Percentiles rank a stretch among this genome's conserved stretches.
Evolutionary conservation across 495 filamentous ascomycete species (phyloP).

Genomic region (Annulohypoxylon bovei): DNA sequence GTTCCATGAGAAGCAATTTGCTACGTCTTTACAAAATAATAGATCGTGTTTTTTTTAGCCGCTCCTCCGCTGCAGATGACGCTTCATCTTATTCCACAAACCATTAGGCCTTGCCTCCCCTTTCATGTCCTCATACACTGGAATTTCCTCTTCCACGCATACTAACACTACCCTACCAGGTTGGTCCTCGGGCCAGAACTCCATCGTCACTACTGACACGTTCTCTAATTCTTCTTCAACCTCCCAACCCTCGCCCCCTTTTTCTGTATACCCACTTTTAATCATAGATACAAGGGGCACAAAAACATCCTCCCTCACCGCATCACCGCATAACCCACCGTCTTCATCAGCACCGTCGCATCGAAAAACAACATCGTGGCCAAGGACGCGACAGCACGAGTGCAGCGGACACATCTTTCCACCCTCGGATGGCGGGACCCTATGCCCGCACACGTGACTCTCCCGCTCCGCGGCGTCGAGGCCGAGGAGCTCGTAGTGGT

Average conservation of each 20-base stretch:
- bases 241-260: background rate
- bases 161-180: background rate
- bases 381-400: conserved; percentile 27
- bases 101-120: background rate
- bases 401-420: conserved; percentile 13
- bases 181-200: conserved; percentile 21
- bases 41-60: too few species aligned
- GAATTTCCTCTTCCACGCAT: background rate
- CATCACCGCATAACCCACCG: background rate
- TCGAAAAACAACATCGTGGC: conserved; percentile 8
- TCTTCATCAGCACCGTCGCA: background rate
- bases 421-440: background rate
- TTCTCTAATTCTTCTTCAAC: background rate
- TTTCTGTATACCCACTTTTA: background rate
- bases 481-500: conserved; percentile 21
- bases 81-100: background rate
- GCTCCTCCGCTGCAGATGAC: background rate
- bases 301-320: conserved; percentile 10
- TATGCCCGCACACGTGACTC: background rate
- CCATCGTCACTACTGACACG: background rate
- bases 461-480: conserved; percentile 15
- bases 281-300: background rate
- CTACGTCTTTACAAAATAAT: too few species aligned
- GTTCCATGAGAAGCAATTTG: too few species aligned
- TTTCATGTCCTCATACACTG: background rate